Conservation (phyloP, 1,284 basidiomycete species). For the Apiotrichum brassicae region DNA sequence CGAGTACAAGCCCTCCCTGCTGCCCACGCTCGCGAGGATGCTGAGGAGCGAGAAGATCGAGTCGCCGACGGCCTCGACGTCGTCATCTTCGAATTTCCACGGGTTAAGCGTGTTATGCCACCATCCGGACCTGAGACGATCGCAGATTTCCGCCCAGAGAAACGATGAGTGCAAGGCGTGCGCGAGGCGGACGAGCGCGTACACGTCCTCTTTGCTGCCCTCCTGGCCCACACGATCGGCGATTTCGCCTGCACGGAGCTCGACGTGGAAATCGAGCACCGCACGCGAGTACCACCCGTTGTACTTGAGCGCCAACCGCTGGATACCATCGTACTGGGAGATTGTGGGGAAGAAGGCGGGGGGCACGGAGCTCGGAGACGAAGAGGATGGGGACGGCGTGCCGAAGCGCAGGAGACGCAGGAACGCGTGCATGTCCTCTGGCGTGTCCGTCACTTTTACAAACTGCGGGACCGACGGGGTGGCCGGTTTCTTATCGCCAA, state of each 20-base stretch:
- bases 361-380: background rate
- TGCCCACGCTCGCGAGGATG: slow-evolving; percentile 11
- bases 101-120: slow-evolving; percentile 16
- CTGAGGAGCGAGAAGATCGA: slow-evolving; percentile 8
- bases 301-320: slow-evolving; percentile 14
- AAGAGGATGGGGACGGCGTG: background rate
- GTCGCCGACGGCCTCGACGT: slow-evolving; percentile 6
- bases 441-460: slow-evolving; percentile 5
- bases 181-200: slow-evolving; percentile 11
- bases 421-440: slow-evolving; percentile 16
- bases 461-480: background rate
- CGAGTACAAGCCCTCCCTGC: slow-evolving; percentile 5
- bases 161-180: slow-evolving; percentile 6
- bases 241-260: slow-evolving; percentile 12
- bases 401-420: slow-evolving; percentile 12
- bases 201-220: slow-evolving; percentile 8
- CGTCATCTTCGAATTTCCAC: slow-evolving; percentile 9
- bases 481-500: background rate
- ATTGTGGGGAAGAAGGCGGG: slow-evolving; percentile 9
- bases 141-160: slow-evolving; percentile 16
- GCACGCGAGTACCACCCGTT: slow-evolving; percentile 17
- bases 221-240: slow-evolving; percentile 5
- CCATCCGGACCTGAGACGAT: slow-evolving; percentile 6
- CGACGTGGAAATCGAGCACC: slow-evolving; percentile 19
- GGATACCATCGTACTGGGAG: slow-evolving; percentile 12